A percentile compares a stretch with the other conserved stretches of the same genome.
These are phyloP conservation scores for Gamsiella multidivaricata DNA, from an alignment of 192 early-diverging fungal species.

Conservation along the genomic window DNA sequence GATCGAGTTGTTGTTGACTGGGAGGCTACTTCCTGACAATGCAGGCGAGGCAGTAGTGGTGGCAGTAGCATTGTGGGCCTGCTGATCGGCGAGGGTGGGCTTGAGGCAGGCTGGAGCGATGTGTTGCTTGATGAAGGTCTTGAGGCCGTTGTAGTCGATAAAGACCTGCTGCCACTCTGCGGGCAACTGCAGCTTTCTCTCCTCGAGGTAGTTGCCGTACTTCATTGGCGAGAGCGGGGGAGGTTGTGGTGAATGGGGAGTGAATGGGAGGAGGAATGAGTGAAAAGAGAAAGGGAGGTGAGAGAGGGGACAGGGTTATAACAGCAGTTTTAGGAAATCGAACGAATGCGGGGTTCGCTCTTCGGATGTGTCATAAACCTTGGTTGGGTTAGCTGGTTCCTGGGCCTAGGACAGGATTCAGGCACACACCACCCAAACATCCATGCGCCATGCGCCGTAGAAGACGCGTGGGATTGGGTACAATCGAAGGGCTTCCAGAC, in stretches of 20 bases:
- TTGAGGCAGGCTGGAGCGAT: conserved; percentile 68
- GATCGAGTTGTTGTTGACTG: conserved; percentile 63
- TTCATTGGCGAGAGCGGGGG: conserved; percentile 71
- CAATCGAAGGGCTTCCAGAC: no score
- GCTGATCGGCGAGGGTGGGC: conserved; percentile 58
- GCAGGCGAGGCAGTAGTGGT: conserved; percentile 49
- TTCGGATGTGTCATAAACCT: not conserved
- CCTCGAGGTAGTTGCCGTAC: conserved; percentile 76
- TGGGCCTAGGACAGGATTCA: no score
- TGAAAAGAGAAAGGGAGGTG: not conserved
- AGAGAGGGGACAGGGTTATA: not conserved
- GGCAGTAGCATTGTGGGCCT: conserved; percentile 29
- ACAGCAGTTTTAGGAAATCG: not conserved
- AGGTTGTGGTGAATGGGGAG: not conserved
- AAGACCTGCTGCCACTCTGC: conserved; percentile 72
- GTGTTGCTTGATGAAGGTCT: conserved; percentile 69
- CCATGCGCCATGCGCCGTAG: no score
- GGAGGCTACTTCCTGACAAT: conserved; percentile 52
- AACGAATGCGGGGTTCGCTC: not conserved
- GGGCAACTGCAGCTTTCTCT: conserved; percentile 73
- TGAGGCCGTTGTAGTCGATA: conserved; percentile 79
- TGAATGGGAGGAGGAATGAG: not conserved
- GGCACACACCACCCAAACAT: no score
- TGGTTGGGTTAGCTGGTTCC: no score
- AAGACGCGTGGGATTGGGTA: no score